Conservation (phyloP, 129 eudicot genomes). For the Helianthus tuberosus region DNA sequence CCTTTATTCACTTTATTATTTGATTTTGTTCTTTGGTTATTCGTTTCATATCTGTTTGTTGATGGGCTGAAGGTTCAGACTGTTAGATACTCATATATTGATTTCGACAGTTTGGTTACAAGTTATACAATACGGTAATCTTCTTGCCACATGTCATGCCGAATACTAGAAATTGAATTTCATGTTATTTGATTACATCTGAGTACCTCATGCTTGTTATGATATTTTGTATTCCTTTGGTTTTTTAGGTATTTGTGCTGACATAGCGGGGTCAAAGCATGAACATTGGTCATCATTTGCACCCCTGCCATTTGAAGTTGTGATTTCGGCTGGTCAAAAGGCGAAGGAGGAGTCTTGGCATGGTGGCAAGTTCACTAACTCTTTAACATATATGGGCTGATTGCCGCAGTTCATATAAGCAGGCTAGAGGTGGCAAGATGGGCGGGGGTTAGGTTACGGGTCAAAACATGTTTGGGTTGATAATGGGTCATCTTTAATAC, state of each 20-base stretch:
- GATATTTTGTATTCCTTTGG: slow-evolving; percentile 5
- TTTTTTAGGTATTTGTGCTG: slow-evolving; percentile 83
- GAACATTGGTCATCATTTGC: slow-evolving; percentile 97
- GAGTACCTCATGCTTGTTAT: too few species aligned
- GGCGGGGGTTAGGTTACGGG: neutral
- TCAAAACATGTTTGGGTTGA: neutral
- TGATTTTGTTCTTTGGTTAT: too few species aligned
- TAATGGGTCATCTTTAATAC: neutral
- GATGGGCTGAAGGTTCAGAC: too few species aligned
- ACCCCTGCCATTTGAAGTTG: slow-evolving; percentile 98
- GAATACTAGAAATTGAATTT: slow-evolving; percentile 7
- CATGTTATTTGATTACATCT: neutral
- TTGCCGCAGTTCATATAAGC: neutral
- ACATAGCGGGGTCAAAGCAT: slow-evolving; percentile 82
- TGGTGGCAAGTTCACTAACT: slow-evolving; percentile 50
- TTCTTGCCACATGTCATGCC: slow-evolving; percentile 13
- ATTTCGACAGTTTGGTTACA: too few species aligned
- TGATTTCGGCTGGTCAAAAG: slow-evolving; percentile 96
- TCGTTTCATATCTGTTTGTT: too few species aligned
- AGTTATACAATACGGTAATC: slow-evolving; percentile 73
- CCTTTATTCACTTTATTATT: too few species aligned
- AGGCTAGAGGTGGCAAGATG: neutral
- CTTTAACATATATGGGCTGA: neutral
- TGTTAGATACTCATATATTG: too few species aligned
- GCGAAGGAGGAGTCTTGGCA: slow-evolving; percentile 87